These are phyloP conservation scores for Orbilia ellipsospora DNA, from an alignment of 2,329 filamentous ascomycete species.

Conservation along the genomic window DNA sequence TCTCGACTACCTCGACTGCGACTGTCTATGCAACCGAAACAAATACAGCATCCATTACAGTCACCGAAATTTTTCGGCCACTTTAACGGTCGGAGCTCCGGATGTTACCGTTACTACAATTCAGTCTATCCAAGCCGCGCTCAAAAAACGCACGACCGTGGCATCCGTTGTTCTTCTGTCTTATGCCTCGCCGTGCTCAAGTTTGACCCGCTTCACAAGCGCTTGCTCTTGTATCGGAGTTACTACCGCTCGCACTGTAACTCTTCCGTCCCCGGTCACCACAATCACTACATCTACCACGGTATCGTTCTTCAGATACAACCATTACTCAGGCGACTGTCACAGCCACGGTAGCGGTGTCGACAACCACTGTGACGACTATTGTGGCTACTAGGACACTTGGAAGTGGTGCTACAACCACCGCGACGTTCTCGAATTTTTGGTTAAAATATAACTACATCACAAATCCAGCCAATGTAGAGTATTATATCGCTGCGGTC, in stretches of 20 bases:
- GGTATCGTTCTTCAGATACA: neutral
- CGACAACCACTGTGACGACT: conserved; percentile 2
- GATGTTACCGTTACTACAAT: conserved; percentile 8
- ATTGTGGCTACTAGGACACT: conserved; percentile 15
- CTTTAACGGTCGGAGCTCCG: conserved; percentile 16
- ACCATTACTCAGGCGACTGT: neutral
- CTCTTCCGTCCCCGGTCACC: conserved; percentile 15
- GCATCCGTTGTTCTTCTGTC: neutral
- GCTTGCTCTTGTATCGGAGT: conserved; percentile 24
- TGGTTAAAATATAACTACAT: conserved; percentile 4
- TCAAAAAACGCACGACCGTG: neutral
- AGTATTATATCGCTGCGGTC: neutral
- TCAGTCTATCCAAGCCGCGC: neutral
- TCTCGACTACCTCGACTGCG: conserved; percentile 5
- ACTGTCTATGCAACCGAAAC: conserved; percentile 11
- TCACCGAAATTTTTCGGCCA: neutral
- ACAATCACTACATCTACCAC: conserved; percentile 8
- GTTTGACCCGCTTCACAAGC: conserved; percentile 3
- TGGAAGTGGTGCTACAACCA: neutral
- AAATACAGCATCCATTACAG: conserved; percentile 3
- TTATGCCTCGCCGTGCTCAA: conserved; percentile 12
- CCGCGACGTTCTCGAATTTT: neutral
- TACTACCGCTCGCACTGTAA: conserved; percentile 1
- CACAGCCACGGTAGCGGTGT: neutral
- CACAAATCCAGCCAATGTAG: neutral